Base-by-base conservation (phyloP, 495 filamentous ascomycete genomes). In the Acidomyces sp. region DNA sequence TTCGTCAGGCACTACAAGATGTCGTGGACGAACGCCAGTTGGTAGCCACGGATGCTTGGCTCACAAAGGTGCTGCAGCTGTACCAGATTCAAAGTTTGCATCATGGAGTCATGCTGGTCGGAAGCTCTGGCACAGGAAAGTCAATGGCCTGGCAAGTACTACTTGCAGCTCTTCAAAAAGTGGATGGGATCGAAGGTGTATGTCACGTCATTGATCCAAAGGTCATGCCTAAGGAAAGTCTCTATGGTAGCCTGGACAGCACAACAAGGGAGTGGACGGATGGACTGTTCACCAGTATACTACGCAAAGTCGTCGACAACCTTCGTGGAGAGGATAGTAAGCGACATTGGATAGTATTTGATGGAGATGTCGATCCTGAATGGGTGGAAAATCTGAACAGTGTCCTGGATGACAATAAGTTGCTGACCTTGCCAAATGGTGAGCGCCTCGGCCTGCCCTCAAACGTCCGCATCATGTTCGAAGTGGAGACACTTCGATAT, bases 311-410 rank as follows among this genome's bases (percentile, higher is more conserved):
- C 41, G 87, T 99, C 30, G 92, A 99, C 58, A 99, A 99, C 54
- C 76, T 99, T 42, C 84, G 90, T 63, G 90, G 90, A 30, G 90
- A 99, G 60, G 87, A 94, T 52, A 71, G 75, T 22, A 99, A 96
- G 62, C 74, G 90, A 43, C 90, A 99, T 61, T 99, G 90, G 90
- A 95, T 99, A 52, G 83, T 99, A 6, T 96, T 99, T 50, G 90
- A 99, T 55, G 90, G 90, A 25, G 90, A 99, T 57, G 90, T 99
- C 44, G 90, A 99, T 60, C 90, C 90, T 3, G 92, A 95, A 54
- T 99, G 90, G 90, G 90, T 99, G 52, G 90, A 99, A 54, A 99
- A 99, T 57, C 63, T 99, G 64, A 99, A 99, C 77, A 93, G 84
- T 70, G 90, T 99, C 37, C 71, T 99, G 28, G 90, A 99, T 53